Evolutionary conservation across 2,329 filamentous ascomycete genomes (phyloP), one percentile per base, ranked within the genome.

Genomic region (Rutstroemia sp.): DNA sequence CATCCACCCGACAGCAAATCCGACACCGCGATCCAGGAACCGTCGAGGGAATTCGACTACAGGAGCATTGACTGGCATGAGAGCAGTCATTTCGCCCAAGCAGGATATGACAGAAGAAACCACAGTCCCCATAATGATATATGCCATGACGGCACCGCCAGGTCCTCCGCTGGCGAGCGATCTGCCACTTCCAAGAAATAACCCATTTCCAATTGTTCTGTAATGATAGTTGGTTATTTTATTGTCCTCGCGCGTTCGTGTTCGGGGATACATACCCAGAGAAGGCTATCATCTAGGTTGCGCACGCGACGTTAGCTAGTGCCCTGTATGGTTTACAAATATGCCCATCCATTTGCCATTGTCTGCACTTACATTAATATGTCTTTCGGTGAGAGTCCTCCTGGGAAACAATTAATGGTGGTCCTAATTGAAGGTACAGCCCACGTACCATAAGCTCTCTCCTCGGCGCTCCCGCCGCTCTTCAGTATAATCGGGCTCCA

Each of bases 21-120:
- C 71, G 52, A 72, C 65, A 5, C 67, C 70, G 4, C 68, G 65
- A 63, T 71, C 71, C 2, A 72, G 59, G 54, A 73, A 73, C 4
- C 71, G 65, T 6, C 70, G 63, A 16, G 71, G 68, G 54, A 73
- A 73, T 51, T 73, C 69, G 65, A 73, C 71, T 16, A 73, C 70
- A 10, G 70, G 69, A 30, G 69, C 69, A 56, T 72, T 71, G 41
- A 74, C 71, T 12, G 72, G 71, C 70, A 73, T 71, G 54, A 73
- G 65, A 42, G 70, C 67, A 3, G 72, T 71, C 69, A 71, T 72
- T 53, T 73, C 68, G 18, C 74, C 73, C 7, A 77, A 60, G 49
- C 72, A 75, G 12, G 72, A 73, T 8, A 74, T 73, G 3, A 74
- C 72, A 1, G 72, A 72, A 2, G 71, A 73, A 39, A 76, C 72